Base-by-base conservation (phyloP, 805 yeast species). In the Yarrowia phangngaensis region DNA sequence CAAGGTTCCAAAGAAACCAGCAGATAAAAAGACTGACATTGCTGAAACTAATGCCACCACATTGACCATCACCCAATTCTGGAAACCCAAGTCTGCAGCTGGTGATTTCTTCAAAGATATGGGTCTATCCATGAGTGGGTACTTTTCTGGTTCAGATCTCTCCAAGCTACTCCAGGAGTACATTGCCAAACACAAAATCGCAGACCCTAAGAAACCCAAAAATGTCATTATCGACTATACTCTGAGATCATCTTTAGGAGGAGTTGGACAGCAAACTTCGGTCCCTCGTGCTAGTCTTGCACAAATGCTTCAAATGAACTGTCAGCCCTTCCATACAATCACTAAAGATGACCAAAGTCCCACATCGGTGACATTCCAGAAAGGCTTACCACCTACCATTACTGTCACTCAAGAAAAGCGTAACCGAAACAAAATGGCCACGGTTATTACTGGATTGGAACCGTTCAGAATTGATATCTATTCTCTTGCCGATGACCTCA, bases 391-490 rank as follows among this genome's bases (percentile, higher is more conserved):
- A 1, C 95, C 95, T 8, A 73, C 69, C 33, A 73, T 90, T 29
- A 66, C 72, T 29, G 74, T 92, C 11, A 64, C 77, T 8, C 80
- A 88, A 8, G 92, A 85, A 60, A 75, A 78, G 53, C 83, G 84
- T 56, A 79, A 83, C 52, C 95, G 97, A 1, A 72, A 94, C 49
- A 90, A 88, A 61, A 69, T 80, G 4, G 76, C 88, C 13, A 90
- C 97, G 0, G 70, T 79, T 26, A 75, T 89, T 1, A 70, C 74
- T 13, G 82, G 85, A 52, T 72, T 84, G 53, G 95, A 85, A 53
- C 67, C 69, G 5, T 90, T 77, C 62, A 70, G 73, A 47, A 73
- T 90, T 26, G 80, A 79, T 51, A 74, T 86, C 0, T 79, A 76
- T 20, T 71, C 71, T 8, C 64, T 92, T 13, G 80, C 94, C 2